Conservation (phyloP, 2,329 filamentous ascomycete species). For the Aspergillus uvarum region DNA sequence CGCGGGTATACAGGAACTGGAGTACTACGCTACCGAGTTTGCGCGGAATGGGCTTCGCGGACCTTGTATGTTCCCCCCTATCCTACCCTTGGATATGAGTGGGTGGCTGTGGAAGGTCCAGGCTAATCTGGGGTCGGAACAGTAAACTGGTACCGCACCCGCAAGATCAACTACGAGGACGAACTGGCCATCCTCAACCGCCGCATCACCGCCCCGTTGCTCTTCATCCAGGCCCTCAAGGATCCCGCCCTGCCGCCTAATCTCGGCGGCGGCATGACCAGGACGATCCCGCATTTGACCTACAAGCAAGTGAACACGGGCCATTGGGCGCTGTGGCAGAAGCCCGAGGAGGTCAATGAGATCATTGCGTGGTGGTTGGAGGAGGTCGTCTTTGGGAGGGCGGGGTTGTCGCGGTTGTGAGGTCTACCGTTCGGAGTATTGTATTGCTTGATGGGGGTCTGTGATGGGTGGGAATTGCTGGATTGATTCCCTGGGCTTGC, state of each 20-base stretch:
- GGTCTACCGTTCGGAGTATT: too few relatives aligned
- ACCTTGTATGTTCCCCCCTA: conserved; percentile 52
- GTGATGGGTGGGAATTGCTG: too few relatives aligned
- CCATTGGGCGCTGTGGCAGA: conserved; percentile 84
- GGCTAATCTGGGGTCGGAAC: neutral
- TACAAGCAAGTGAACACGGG: conserved; percentile 64
- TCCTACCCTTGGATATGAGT: too few relatives aligned
- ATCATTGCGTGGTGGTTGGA: conserved; percentile 68
- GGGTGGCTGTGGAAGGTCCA: too few relatives aligned
- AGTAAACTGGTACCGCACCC: conserved; percentile 83
- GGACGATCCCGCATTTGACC: conserved; percentile 63
- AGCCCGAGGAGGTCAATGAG: conserved; percentile 67
- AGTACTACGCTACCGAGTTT: conserved; percentile 75
- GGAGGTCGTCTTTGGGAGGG: conserved; percentile 49
- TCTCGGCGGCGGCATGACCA: conserved; percentile 71
- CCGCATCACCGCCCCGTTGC: conserved; percentile 60
- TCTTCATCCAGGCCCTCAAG: conserved; percentile 71
- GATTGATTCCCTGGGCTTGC: too few relatives aligned
- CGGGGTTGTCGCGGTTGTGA: conserved; percentile 15
- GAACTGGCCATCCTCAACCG: conserved; percentile 52
- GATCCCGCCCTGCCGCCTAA: conserved; percentile 72
- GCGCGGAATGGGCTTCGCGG: conserved; percentile 71
- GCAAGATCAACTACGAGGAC: conserved; percentile 72
- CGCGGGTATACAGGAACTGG: conserved; percentile 55
- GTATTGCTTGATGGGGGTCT: too few relatives aligned